Evolutionary conservation across 2,329 filamentous ascomycete genomes (phyloP).

Genomic region (Cercospora nicotianae): DNA sequence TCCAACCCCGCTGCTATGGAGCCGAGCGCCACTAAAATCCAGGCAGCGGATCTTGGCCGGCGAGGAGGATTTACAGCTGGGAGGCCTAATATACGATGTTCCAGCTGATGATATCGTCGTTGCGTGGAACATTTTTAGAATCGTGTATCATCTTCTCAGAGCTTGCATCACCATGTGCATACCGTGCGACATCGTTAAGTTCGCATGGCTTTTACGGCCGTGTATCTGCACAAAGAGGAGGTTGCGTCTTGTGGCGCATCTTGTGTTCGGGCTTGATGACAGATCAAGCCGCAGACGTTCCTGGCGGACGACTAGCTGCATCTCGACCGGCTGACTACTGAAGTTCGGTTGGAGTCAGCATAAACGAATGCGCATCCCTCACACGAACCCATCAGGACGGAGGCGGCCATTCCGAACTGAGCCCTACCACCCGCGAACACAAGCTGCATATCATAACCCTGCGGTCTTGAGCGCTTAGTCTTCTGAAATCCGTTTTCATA

Average conservation of each 20-base stretch:
- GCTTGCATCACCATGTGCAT: neutral
- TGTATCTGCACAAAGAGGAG: neutral
- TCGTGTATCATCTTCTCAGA: neutral
- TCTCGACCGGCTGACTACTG: neutral
- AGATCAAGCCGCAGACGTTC: neutral
- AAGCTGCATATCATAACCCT: neutral
- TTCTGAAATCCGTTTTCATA: neutral
- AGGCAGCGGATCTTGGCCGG: neutral
- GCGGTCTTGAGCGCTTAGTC: neutral
- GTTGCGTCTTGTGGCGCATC: neutral
- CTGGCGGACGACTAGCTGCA: neutral
- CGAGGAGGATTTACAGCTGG: neutral
- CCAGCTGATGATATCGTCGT: neutral
- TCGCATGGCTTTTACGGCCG: neutral
- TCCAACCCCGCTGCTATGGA: slow-evolving; percentile 10
- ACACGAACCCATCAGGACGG: neutral
- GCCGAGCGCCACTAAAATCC: slow-evolving; percentile 1
- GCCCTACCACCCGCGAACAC: neutral
- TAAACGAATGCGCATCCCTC: neutral
- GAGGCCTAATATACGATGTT: neutral
- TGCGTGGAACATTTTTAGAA: neutral
- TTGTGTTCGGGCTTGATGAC: neutral
- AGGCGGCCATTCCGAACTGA: neutral
- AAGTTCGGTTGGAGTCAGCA: neutral
- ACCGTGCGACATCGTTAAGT: neutral